Conservation (phyloP, 441 rosid genomes). For the Adansonia gregorii region DNA sequence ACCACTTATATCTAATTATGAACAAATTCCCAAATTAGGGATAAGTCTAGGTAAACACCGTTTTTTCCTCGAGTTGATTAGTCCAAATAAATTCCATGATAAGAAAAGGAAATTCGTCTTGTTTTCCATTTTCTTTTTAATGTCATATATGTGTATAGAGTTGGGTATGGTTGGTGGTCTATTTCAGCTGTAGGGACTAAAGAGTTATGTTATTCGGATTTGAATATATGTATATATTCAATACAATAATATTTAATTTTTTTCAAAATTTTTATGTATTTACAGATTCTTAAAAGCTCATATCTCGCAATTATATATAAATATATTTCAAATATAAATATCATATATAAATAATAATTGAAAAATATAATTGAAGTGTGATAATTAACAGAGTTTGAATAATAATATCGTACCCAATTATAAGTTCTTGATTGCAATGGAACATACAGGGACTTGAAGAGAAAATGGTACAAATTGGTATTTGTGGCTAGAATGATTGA, state of each 20-base stretch:
- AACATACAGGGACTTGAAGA: background rate
- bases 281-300: too few species aligned
- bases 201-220: background rate
- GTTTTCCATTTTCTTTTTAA: too few species aligned
- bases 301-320: too few species aligned
- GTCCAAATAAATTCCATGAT: too few species aligned
- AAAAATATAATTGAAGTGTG: too few species aligned
- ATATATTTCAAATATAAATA: too few species aligned
- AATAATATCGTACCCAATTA: background rate
- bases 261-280: too few species aligned
- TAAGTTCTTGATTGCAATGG: background rate
- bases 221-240: too few species aligned
- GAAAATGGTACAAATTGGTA: background rate
- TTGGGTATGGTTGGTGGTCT: background rate
- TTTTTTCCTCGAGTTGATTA: background rate
- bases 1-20: constrained; percentile 5
- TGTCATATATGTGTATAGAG: background rate
- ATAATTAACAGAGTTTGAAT: background rate
- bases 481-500: background rate
- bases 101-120: too few species aligned
- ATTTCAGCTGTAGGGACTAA: background rate
- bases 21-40: background rate
- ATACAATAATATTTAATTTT: too few species aligned
- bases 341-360: too few species aligned
- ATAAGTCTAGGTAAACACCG: background rate